Percentiles rank a stretch among this genome's conserved stretches.
phyloP scores from a whole-genome alignment of 768 basidiomycete species.

The Clitopilus passeckerianus region DNA sequence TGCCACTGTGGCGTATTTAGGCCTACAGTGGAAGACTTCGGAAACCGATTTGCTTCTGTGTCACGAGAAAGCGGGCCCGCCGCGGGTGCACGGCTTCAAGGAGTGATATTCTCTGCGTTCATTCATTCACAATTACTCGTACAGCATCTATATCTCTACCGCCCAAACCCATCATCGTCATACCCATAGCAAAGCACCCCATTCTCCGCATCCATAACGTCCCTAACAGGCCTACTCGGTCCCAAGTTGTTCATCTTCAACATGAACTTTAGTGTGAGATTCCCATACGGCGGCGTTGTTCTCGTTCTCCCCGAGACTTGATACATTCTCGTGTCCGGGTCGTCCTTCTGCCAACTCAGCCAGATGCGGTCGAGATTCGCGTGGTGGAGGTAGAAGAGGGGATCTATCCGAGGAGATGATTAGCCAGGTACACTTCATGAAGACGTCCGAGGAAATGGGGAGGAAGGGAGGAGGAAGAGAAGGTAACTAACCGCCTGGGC shows the following conservation, averaged over 20 bases:
- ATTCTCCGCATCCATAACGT: conserved; percentile 6
- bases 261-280: neutral
- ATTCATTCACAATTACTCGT: too few relatives aligned
- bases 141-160: neutral
- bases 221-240: neutral
- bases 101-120: too few relatives aligned
- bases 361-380: conserved; percentile 17
- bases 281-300: neutral
- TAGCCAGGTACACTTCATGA: neutral
- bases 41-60: neutral
- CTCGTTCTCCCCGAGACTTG: conserved; percentile 13
- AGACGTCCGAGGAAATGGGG: neutral
- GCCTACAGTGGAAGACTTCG: neutral
- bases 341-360: conserved; percentile 17
- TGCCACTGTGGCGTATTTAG: neutral
- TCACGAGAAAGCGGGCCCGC: too few relatives aligned
- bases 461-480: neutral
- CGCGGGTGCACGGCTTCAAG: too few relatives aligned
- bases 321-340: conserved; percentile 7
- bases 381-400: conserved; percentile 19
- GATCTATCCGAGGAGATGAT: conserved; percentile 9
- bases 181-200: conserved; percentile 4
- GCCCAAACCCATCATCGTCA: neutral
- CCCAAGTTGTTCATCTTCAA: conserved; percentile 4
- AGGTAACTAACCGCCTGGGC: conserved; percentile 28